phyloP scores from a whole-genome alignment of 2,329 filamentous ascomycete genomes.

The Pseudogymnoascus sp. region DNA sequence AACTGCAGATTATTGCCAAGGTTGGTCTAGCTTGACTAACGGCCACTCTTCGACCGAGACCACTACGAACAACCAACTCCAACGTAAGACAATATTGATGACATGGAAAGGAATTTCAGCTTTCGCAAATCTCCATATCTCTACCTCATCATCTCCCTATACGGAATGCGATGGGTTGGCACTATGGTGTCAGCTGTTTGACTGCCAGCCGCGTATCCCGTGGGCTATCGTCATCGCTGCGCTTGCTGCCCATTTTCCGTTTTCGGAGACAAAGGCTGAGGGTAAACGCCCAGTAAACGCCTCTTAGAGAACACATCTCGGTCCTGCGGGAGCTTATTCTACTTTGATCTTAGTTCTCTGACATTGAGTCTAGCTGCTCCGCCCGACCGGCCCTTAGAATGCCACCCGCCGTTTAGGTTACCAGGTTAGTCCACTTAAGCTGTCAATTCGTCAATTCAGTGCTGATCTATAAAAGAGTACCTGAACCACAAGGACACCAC shows the following conservation, averaged over 20 bases:
- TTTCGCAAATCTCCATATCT: not conserved
- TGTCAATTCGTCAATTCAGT: not conserved
- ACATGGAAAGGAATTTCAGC: not conserved
- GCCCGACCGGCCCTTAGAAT: not conserved
- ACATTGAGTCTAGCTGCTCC: not conserved
- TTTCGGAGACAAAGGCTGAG: not conserved
- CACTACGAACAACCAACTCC: not conserved
- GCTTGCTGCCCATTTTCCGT: not conserved
- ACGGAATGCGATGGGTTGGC: not conserved
- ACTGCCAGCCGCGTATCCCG: not conserved
- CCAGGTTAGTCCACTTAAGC: not conserved
- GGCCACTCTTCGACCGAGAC: not conserved
- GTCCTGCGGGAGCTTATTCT: not conserved
- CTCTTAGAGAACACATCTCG: not conserved
- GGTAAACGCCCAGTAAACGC: not conserved
- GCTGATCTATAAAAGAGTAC: not conserved
- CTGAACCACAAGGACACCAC: constrained; percentile 1
- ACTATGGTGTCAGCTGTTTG: not conserved
- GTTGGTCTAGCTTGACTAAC: not conserved
- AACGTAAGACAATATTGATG: not conserved
- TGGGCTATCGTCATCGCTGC: not conserved
- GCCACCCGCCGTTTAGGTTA: not conserved
- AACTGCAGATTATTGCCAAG: not conserved
- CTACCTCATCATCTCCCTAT: not conserved
- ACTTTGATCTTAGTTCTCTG: not conserved